Base-by-base conservation (phyloP, 495 filamentous ascomycete species). In the Talaromyces trachyspermus region DNA sequence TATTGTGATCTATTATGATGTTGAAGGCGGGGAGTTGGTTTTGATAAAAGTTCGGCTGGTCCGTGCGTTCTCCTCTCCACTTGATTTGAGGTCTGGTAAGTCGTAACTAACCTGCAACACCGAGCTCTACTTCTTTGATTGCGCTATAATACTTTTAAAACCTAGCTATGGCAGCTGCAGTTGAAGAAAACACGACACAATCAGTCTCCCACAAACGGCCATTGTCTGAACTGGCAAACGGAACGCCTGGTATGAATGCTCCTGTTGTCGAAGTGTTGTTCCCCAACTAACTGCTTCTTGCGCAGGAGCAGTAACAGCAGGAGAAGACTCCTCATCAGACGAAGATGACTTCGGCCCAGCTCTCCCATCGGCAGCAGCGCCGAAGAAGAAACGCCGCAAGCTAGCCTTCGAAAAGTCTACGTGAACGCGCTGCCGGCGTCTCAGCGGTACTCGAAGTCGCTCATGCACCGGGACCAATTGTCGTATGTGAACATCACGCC, bases 401-500 rank as follows among this genome's bases (percentile, higher is more conserved):
- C 83, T 99, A 11, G 89, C 88, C 0, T 86, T 95, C 65, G 91
- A 95, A 95, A 94, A 58, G 80, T 95, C 51, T 97, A 95, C 65
- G 68, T 97, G 56, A 85, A 85, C 37, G 90, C 94, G 43, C 80
- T 99, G 4, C 92, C 92, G 3, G 77, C 79, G 29, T 86, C 86
- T 35, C 49, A 76, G 14, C 83, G 88, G 10, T 99, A 99, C 65
- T 95, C 86, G 39, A 95, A 90, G 59, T 97, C 92, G 23, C 72
- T 99, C 52, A 99, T 99, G 92, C 92, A 99, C 71, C 89, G 91
- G 64, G 92, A 97, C 50, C 88, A 95, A 67, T 66, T 97, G 40
- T 77, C 83, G 30, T 96, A 87, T 54, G 76, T 86, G 49, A 90
- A 84, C 4, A 77, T 96, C 49, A 92, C 94, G 1, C 92, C 89